phyloP scores from a whole-genome alignment of 345 rosid genomes.

The Fremontodendron californicum region DNA sequence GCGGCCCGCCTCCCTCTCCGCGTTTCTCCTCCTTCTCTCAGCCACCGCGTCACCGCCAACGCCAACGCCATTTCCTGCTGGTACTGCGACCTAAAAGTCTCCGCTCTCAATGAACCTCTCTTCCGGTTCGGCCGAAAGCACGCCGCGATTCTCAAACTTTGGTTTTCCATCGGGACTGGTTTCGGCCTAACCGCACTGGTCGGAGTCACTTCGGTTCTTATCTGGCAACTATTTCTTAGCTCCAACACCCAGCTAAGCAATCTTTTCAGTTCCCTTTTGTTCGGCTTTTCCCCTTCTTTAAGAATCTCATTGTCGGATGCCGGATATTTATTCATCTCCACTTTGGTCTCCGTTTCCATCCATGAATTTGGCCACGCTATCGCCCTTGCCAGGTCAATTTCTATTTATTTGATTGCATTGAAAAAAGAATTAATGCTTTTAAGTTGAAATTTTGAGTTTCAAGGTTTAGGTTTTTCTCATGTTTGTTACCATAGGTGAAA shows the following conservation, averaged over 20 bases:
- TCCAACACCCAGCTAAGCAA: slow-evolving; percentile 9
- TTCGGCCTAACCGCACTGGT: slow-evolving; percentile 56
- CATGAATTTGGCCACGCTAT: slow-evolving; percentile 92
- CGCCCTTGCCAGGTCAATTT: slow-evolving; percentile 76
- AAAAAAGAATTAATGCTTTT: background rate
- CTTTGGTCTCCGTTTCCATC: slow-evolving; percentile 62
- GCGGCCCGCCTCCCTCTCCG: slow-evolving; percentile 11
- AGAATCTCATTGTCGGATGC: slow-evolving; percentile 54
- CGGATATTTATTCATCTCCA: slow-evolving; percentile 45
- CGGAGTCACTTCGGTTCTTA: slow-evolving; percentile 32
- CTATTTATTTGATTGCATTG: slow-evolving; percentile 2
- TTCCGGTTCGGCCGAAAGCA: slow-evolving; percentile 15
- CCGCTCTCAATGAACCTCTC: slow-evolving; percentile 14
- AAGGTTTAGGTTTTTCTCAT: slow-evolving; percentile 16
- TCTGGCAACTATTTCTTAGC: background rate
- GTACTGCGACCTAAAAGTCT: slow-evolving; percentile 15
- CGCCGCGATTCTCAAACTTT: slow-evolving; percentile 29
- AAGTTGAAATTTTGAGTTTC: background rate
- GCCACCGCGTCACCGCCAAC: background rate
- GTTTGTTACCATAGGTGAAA: slow-evolving; percentile 44
- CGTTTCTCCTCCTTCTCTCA: background rate
- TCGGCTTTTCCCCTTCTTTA: slow-evolving; percentile 39
- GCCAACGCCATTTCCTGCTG: slow-evolving; percentile 3
- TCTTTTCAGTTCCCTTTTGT: slow-evolving; percentile 23
- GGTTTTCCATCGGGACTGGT: slow-evolving; percentile 89